Base-by-base conservation (phyloP, 2,329 filamentous ascomycete species). In the Raffaelea deltoideospora region DNA sequence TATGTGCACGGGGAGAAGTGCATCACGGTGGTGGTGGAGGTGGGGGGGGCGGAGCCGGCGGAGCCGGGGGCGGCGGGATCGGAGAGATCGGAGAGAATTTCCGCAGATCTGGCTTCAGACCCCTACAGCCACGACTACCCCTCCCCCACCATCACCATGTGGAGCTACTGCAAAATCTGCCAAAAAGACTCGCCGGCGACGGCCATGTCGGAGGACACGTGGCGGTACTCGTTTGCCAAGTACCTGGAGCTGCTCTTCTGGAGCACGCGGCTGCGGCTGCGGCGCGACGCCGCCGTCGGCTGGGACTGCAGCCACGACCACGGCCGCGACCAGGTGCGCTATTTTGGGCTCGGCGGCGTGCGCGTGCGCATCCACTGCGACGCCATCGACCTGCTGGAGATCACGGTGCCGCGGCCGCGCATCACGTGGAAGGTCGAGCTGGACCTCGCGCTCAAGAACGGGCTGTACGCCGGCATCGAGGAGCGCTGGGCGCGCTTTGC, bases 381-480 rank as follows among this genome's bases (percentile, higher is more conserved):
- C 49, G 73, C 80, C 0, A 87, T 98, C 39, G 84, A 90, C 46
- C 70, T 98, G 8, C 76, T 96, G 27, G 92, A 98, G 54, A 87
- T 98, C 41, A 79, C 94, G 36, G 90, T 96, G 3, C 90, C 90
- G 2, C 73, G 87, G 39, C 76, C 86, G 20, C 75, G 83, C 38
- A 81, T 98, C 35, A 95, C 88, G 0, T 98, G 92, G 88, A 96
- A 95, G 55, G 90, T 98, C 20, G 88, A 94, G 47, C 82, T 92
- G 44, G 90, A 98, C 52, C 61, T 98, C 34, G 80, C 71, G 45
- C 69, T 98, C 48, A 94, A 94, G 56, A 98, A 98, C 48, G 85
- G 94, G 19, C 76, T 94, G 23, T 98, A 83, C 52, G 67, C 65
- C 18, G 80, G 78, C 50, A 81, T 80, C 42, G 83, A 94, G 50